These are phyloP conservation scores for Tillandsia leiboldiana DNA, from an alignment of 176 grass and related monocot genomes.

Conservation along the genomic window DNA sequence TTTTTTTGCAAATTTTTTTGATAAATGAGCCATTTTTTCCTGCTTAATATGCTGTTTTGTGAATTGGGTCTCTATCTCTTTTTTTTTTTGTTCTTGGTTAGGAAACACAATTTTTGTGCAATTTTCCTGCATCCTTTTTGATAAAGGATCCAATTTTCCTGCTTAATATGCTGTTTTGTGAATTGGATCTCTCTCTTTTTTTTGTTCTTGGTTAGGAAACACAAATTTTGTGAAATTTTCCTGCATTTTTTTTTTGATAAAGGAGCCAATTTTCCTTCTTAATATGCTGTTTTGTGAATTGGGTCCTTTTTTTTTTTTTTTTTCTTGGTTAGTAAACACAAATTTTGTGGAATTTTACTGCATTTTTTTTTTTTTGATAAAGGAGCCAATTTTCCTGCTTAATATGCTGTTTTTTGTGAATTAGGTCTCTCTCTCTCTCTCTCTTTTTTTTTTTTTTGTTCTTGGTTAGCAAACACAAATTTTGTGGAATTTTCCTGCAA, in stretches of 20 bases:
- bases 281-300: not conserved
- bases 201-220: too few species aligned
- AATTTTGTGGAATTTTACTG: not conserved
- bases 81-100: too few species aligned
- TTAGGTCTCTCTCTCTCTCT: not conserved
- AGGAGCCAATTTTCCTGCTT: constrained; percentile 9
- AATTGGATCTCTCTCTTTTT: too few species aligned
- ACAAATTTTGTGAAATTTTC: too few species aligned
- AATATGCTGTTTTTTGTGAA: not conserved
- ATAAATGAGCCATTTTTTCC: constrained; percentile 9
- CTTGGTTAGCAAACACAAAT: constrained; percentile 15
- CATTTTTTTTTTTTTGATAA: constrained; percentile 8
- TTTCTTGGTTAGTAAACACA: constrained; percentile 20
- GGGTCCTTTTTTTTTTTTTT: not conserved
- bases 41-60: not conserved
- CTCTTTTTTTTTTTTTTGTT: not conserved
- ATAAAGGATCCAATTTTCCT: too few species aligned
- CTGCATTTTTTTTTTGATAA: not conserved
- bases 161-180: too few species aligned
- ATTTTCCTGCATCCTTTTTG: too few species aligned
- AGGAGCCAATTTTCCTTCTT: not conserved
- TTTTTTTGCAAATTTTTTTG: not conserved
- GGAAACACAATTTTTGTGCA: too few species aligned
- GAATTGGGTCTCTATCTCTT: too few species aligned
- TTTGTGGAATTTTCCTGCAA: not conserved